Percentiles rank a stretch among this genome's conserved stretches.
Conservation (phyloP, 371 early-diverging fungal species). For the Polyrhizophydium stewartii region DNA sequence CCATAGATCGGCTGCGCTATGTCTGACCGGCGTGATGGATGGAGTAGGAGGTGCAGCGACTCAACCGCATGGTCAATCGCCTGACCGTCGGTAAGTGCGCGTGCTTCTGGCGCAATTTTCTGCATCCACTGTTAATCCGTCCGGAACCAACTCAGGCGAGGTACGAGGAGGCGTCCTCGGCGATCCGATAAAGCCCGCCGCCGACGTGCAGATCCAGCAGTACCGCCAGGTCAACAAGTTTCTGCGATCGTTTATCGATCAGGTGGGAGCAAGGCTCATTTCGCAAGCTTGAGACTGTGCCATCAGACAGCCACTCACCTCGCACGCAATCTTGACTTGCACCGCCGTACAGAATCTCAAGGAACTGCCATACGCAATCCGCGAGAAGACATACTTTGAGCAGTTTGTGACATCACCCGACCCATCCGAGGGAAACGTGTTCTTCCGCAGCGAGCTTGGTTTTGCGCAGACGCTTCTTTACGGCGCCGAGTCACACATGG, state of each 20-base stretch:
- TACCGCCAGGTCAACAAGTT: constrained; percentile 45
- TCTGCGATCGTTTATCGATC: constrained; percentile 40
- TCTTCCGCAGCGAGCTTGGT: constrained; percentile 28
- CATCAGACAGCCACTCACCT: neutral
- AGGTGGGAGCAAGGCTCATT: constrained; percentile 20
- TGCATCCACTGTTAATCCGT: neutral
- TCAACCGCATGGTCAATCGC: constrained; percentile 7
- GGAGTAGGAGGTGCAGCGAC: constrained; percentile 2
- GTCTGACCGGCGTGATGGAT: no score
- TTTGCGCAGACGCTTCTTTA: constrained; percentile 25
- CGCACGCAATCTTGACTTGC: neutral
- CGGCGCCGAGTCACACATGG: constrained; percentile 34
- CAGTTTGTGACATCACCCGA: constrained; percentile 36
- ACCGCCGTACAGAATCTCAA: constrained; percentile 36
- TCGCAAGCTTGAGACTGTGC: neutral
- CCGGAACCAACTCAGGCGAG: neutral
- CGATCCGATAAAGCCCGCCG: constrained; percentile 17
- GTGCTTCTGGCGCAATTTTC: neutral
- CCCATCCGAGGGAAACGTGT: constrained; percentile 19
- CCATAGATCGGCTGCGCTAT: no score
- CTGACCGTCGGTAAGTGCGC: neutral
- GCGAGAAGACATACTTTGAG: constrained; percentile 35
- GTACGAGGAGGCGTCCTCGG: constrained; percentile 1
- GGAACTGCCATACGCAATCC: constrained; percentile 37
- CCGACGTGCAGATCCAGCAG: constrained; percentile 8